Evolutionary conservation across 257 asterid genomes (phyloP).

Genomic region (Nicotiana otophora): DNA sequence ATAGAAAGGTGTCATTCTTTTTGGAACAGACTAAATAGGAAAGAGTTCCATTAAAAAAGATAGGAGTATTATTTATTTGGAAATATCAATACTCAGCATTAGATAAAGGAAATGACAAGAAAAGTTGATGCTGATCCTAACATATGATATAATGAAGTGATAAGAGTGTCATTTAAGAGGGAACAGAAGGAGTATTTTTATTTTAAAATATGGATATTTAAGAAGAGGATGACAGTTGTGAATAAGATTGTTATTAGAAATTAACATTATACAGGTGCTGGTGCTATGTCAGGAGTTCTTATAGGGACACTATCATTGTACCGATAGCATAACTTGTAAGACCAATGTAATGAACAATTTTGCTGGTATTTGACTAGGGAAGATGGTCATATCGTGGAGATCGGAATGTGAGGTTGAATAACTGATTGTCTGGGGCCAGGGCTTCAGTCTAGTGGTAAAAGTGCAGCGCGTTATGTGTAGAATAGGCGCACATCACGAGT

Average conservation of each 20-base stretch:
- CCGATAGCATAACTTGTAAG: not conserved
- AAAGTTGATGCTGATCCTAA: too few species aligned
- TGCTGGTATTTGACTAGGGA: conserved; percentile 3
- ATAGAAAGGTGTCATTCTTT: too few species aligned
- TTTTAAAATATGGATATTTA: too few species aligned
- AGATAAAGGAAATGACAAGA: too few species aligned
- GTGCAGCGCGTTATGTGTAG: not conserved
- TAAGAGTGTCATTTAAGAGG: too few species aligned
- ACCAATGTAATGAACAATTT: not conserved
- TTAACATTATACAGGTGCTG: not conserved
- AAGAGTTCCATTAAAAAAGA: too few species aligned
- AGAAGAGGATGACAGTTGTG: not conserved
- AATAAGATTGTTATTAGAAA: not conserved
- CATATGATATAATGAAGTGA: too few species aligned
- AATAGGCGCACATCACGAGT: not conserved
- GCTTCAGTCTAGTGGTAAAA: not conserved
- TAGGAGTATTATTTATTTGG: too few species aligned
- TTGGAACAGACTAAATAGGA: too few species aligned
- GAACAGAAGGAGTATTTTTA: too few species aligned
- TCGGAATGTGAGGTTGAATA: not conserved
- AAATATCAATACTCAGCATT: too few species aligned
- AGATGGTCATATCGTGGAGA: not conserved
- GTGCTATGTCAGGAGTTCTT: not conserved
- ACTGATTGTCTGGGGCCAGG: not conserved
- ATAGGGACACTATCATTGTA: not conserved